phyloP scores from a whole-genome alignment of 371 early-diverging fungal genomes.

The Mucor saturninus region DNA sequence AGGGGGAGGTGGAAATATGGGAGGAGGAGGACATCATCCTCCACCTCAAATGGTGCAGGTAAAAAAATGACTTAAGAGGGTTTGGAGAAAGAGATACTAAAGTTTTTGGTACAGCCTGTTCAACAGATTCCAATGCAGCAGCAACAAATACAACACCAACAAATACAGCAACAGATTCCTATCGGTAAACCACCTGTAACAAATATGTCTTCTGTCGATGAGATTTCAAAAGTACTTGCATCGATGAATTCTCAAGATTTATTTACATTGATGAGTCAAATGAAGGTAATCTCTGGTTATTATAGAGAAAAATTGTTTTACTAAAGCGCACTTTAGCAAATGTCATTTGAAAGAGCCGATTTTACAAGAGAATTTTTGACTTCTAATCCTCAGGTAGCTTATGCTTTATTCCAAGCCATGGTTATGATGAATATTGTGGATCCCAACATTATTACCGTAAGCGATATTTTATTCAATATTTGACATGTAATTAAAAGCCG shows the following conservation, averaged over 20 bases:
- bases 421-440: constrained; percentile 85
- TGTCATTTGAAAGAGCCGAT: constrained; percentile 67
- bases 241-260: constrained; percentile 74
- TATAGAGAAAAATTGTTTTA: neutral
- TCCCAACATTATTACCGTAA: constrained; percentile 74
- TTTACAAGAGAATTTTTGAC: constrained; percentile 71
- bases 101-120: constrained; percentile 5
- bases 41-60: constrained; percentile 11
- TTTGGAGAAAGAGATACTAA: neutral
- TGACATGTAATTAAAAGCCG: neutral
- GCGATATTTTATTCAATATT: neutral
- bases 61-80: neutral
- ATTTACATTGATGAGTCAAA: constrained; percentile 73
- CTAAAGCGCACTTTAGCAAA: constrained; percentile 31
- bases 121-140: constrained; percentile 15
- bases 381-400: constrained; percentile 84
- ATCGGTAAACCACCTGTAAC: constrained; percentile 3
- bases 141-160: constrained; percentile 8
- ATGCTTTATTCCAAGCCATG: constrained; percentile 87
- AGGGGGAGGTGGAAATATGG: neutral
- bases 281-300: constrained; percentile 65
- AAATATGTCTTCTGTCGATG: constrained; percentile 49
- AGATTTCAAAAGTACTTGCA: constrained; percentile 68
- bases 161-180: constrained; percentile 27
- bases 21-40: constrained; percentile 1